phyloP scores from a whole-genome alignment of 257 asterid genomes.

The Rhazya stricta region DNA sequence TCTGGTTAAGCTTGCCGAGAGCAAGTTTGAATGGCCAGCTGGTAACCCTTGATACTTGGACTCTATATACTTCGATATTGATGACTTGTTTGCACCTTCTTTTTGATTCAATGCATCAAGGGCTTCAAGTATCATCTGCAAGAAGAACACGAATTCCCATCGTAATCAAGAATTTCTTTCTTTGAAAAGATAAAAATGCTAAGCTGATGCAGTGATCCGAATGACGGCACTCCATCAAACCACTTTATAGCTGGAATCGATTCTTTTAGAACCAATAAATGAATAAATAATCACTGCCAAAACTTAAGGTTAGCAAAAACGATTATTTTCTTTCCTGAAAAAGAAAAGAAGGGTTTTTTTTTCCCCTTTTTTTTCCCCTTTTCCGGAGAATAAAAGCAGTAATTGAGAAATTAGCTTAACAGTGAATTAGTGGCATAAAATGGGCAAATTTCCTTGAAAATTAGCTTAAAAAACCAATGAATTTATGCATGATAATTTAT shows the following conservation, averaged over 20 bases:
- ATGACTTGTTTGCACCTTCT: conserved; percentile 68
- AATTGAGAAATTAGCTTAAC: no score
- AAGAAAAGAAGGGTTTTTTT: neutral
- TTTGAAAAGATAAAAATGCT: neutral
- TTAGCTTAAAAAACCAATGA: neutral
- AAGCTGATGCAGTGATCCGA: conserved; percentile 6
- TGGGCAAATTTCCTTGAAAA: neutral
- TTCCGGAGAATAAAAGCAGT: neutral
- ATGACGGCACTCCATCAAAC: neutral
- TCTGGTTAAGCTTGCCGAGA: conserved; percentile 40
- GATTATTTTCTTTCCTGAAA: neutral
- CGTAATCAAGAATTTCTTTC: neutral
- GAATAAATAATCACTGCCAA: neutral
- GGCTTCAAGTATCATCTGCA: conserved; percentile 79
- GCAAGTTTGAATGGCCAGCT: conserved; percentile 52
- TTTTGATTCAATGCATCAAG: conserved; percentile 50
- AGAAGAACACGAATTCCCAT: conserved; percentile 11
- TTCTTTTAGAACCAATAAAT: neutral
- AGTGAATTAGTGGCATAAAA: neutral
- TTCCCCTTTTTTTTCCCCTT: neutral
- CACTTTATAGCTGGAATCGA: conserved; percentile 10
- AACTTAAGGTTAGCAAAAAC: conserved; percentile 1
- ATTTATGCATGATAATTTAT: no score
- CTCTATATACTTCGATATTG: conserved; percentile 63
- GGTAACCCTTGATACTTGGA: conserved; percentile 68